Evolutionary conservation across 768 basidiomycete genomes (phyloP).

Genomic region (Gautieria morchelliformis): DNA sequence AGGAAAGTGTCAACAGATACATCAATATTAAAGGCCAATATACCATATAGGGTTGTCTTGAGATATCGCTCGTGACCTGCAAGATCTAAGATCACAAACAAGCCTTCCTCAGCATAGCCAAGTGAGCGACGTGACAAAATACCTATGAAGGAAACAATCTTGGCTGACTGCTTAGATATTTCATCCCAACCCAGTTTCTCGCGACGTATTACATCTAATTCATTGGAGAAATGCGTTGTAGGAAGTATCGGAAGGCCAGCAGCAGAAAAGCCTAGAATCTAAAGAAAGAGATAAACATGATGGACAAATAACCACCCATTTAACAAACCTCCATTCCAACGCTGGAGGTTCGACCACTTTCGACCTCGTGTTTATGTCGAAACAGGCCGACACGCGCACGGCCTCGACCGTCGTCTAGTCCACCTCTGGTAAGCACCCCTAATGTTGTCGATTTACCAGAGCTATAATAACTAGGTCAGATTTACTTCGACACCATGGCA

Average conservation of each 20-base stretch:
- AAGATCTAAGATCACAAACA: slow-evolving; percentile 49
- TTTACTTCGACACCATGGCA: neutral
- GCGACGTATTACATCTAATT: slow-evolving; percentile 55
- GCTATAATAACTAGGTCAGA: slow-evolving; percentile 22
- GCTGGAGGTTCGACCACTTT: slow-evolving; percentile 89
- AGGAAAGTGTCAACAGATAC: neutral
- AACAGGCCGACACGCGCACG: slow-evolving; percentile 83
- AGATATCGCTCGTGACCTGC: slow-evolving; percentile 93
- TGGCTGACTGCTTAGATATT: slow-evolving; percentile 78
- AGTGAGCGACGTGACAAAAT: slow-evolving; percentile 8
- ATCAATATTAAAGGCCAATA: neutral
- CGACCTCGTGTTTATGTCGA: slow-evolving; percentile 95
- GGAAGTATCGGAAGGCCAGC: slow-evolving; percentile 76
- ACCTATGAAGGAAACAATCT: slow-evolving; percentile 93
- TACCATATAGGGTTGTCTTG: slow-evolving; percentile 77
- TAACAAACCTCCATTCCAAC: slow-evolving; percentile 87
- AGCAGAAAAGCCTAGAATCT: slow-evolving; percentile 86
- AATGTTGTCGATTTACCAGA: slow-evolving; percentile 92
- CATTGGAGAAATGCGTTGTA: slow-evolving; percentile 40
- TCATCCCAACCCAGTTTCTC: slow-evolving; percentile 96
- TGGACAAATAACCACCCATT: neutral
- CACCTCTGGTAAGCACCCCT: slow-evolving; percentile 88
- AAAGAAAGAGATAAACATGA: neutral
- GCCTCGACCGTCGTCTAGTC: slow-evolving; percentile 73
- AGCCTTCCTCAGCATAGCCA: neutral